Evolutionary conservation across 2,329 filamentous ascomycete genomes (phyloP), one percentile per base, ranked within the genome.

Genomic region (Botrytis galanthina): DNA sequence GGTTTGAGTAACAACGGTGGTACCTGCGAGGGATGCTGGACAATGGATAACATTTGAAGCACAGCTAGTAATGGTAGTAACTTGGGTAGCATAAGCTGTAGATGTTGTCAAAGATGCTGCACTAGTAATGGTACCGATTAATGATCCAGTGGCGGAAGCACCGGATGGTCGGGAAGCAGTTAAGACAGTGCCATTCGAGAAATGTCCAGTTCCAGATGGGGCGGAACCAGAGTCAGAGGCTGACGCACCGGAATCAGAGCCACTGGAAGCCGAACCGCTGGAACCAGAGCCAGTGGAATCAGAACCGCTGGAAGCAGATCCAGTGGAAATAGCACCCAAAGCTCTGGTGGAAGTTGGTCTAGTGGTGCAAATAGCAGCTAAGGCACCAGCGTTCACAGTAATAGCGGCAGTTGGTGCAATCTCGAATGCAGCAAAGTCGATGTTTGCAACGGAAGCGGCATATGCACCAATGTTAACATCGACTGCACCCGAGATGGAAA

Each of bases 391-490:
- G 22, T 77, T 67, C n/a, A 77, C 75, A 18, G 73, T 76, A 8
- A 76, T 59, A 16, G 72, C 70, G 3, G 75, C 73, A 29, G 64
- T 42, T 26, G 77, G 76, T n/a, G 60, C 66, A 39, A 73, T 61
- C 16, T 73, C 73, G 62, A 78, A 75, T 4, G 66, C 72, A 22
- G 68, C 70, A 61, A 77, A 79, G 60, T 78, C 74, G 42, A 79
- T 68, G 8, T 72, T 73, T 26, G 57, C 74, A 44, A 78, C 76
- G 18, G 70, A 74, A 60, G 74, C 71, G 26, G 76, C 78, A 66
- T 72, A 77, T 29, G 76, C 76, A 62, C 76, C 78, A 66, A 78
- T 73, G 64, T 75, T 75, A 26, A 77, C 72, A 74, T 77, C 74
- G 18, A 77, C 42, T 12, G 48, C n/a, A 39, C 75, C 74, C 10